Evolutionary conservation across 176 grass and related monocot genomes (phyloP).

Genomic region (Secale cereale): DNA sequence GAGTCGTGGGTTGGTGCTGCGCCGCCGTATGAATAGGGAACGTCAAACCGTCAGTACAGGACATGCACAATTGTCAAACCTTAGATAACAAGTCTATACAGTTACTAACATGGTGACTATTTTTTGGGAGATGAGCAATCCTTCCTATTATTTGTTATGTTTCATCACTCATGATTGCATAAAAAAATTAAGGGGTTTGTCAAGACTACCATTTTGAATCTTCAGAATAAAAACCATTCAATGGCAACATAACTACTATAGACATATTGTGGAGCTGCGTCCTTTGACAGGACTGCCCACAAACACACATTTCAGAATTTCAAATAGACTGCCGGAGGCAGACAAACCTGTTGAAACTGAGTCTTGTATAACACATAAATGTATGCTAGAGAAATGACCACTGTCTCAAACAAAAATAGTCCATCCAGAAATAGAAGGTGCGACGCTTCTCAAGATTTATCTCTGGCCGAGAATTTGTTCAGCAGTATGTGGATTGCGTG

Average conservation of each 20-base stretch:
- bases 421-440: background rate
- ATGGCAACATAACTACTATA: background rate
- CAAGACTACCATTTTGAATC: background rate
- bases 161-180: background rate
- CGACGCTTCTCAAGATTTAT: background rate
- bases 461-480: background rate
- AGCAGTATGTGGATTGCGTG: background rate
- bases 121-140: background rate
- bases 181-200: background rate
- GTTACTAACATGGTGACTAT: background rate
- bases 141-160: background rate
- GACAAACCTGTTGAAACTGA: background rate
- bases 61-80: background rate
- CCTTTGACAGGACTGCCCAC: background rate
- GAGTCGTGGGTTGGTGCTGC: background rate
- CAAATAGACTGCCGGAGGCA: background rate
- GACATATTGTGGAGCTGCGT: background rate
- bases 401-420: background rate
- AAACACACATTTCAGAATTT: background rate
- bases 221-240: background rate
- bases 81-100: background rate
- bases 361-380: background rate
- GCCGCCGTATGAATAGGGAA: background rate
- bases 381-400: background rate
- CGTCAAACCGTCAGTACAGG: background rate